A percentile compares a stretch with the other conserved stretches of the same genome.
Conservation (phyloP, 768 basidiomycete genomes). For the Kwoniella shandongensis region DNA sequence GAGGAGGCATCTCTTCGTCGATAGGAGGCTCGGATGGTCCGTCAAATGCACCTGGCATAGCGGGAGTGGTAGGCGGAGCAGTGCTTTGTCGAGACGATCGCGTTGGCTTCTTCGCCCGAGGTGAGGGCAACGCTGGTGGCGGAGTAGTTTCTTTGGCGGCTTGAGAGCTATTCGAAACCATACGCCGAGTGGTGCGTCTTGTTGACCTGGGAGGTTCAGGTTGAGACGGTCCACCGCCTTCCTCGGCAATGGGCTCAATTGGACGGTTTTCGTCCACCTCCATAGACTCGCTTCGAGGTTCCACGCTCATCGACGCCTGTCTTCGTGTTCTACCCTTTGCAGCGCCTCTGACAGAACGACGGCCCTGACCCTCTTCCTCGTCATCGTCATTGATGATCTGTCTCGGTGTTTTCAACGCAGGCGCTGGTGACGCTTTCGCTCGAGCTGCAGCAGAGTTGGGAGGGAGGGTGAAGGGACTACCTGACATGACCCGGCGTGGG, state of each 20-base stretch:
- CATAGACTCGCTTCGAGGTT: slow-evolving; percentile 1
- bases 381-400: slow-evolving; percentile 43
- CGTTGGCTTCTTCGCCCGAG: background rate
- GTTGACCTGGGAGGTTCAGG: slow-evolving; percentile 8
- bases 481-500: slow-evolving; percentile 27
- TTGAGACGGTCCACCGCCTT: background rate
- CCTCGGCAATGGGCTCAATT: slow-evolving; percentile 2
- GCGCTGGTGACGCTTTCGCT: slow-evolving; percentile 4
- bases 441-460: slow-evolving; percentile 4
- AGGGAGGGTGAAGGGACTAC: slow-evolving; percentile 36
- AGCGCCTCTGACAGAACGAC: background rate
- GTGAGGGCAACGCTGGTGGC: slow-evolving; percentile 1
- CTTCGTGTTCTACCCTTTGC: background rate
- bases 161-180: background rate
- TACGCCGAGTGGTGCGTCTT: slow-evolving; percentile 5
- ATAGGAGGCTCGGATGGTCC: background rate
- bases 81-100: background rate
- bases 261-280: slow-evolving; percentile 2
- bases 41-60: slow-evolving; percentile 24
- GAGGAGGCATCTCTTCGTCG: slow-evolving; percentile 16
- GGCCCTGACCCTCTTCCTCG: slow-evolving; percentile 7
- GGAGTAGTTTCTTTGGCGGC: background rate
- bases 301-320: slow-evolving; percentile 10
- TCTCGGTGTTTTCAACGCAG: slow-evolving; percentile 17
- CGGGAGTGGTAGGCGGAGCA: background rate